Conservation (phyloP, 768 basidiomycete genomes). For the Mycena alexandri region DNA sequence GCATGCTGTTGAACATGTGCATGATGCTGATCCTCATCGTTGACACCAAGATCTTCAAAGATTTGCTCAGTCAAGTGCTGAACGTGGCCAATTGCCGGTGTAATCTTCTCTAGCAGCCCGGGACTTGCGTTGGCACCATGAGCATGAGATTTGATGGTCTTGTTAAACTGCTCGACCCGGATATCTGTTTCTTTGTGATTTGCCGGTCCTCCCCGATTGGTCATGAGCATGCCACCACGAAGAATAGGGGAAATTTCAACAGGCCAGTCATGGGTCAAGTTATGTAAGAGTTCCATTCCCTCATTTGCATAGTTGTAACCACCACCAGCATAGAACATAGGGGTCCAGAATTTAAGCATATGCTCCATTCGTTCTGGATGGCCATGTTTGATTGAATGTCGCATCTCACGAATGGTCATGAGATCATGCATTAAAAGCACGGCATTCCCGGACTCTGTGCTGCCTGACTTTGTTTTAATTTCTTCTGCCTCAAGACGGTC, state of each 20-base stretch:
- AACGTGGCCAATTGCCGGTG: slow-evolving; percentile 41
- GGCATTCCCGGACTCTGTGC: slow-evolving; percentile 15
- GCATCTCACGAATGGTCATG: slow-evolving; percentile 38
- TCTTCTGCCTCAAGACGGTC: slow-evolving; percentile 19
- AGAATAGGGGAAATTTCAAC: slow-evolving; percentile 32
- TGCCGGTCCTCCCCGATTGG: slow-evolving; percentile 32
- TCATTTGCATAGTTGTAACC: slow-evolving; percentile 45
- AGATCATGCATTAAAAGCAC: slow-evolving; percentile 26
- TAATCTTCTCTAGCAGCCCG: slow-evolving; percentile 40
- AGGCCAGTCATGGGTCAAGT: slow-evolving; percentile 41
- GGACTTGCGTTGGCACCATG: slow-evolving; percentile 43
- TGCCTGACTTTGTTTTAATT: not conserved
- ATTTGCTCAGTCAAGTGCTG: slow-evolving; percentile 35
- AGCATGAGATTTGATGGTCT: slow-evolving; percentile 39
- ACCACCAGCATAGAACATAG: slow-evolving; percentile 37
- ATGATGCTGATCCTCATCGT: slow-evolving; percentile 37
- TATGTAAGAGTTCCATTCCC: slow-evolving; percentile 43
- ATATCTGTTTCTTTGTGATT: slow-evolving; percentile 42
- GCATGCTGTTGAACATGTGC: too few species aligned
- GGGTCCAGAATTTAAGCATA: too few species aligned
- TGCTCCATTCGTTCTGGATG: slow-evolving; percentile 33
- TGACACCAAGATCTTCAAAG: slow-evolving; percentile 39
- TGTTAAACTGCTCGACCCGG: slow-evolving; percentile 42
- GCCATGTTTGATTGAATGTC: slow-evolving; percentile 38
- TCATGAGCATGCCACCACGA: slow-evolving; percentile 41